Evolutionary conservation across 805 yeast species (phyloP).

Genomic region (Candida sonorensis): DNA sequence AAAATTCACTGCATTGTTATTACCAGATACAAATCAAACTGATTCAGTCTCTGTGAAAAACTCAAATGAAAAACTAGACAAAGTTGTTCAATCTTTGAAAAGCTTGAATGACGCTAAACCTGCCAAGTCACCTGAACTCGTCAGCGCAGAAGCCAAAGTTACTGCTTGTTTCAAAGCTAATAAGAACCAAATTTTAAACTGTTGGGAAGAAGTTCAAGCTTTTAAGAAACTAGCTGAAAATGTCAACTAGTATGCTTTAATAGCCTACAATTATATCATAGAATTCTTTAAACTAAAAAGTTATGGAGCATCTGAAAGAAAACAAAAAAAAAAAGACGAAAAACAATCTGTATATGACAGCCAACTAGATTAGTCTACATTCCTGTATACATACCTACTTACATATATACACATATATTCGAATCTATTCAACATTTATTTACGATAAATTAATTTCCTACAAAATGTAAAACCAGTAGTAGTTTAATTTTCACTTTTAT

Average conservation of each 20-base stretch:
- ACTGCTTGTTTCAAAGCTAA: slow-evolving; percentile 56
- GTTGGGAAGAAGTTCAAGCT: slow-evolving; percentile 73
- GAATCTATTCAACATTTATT: not conserved
- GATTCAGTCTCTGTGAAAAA: slow-evolving; percentile 14
- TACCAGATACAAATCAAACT: slow-evolving; percentile 28
- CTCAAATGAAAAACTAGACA: slow-evolving; percentile 28
- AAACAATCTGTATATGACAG: too few species aligned
- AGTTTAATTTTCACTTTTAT: too few species aligned
- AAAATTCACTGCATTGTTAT: slow-evolving; percentile 37
- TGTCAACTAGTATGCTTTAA: too few species aligned
- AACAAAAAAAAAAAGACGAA: too few species aligned
- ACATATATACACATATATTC: not conserved
- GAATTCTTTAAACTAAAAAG: too few species aligned
- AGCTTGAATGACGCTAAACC: slow-evolving; percentile 25
- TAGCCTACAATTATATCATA: too few species aligned
- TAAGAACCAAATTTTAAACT: slow-evolving; percentile 61
- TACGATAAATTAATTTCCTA: too few species aligned
- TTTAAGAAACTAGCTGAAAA: slow-evolving; percentile 55
- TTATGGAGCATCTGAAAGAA: too few species aligned
- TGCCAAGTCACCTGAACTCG: slow-evolving; percentile 32
- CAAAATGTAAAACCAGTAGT: too few species aligned
- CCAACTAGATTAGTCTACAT: too few species aligned
- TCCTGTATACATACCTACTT: not conserved
- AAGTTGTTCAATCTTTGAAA: slow-evolving; percentile 28
- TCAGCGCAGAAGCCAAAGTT: slow-evolving; percentile 43